A percentile compares a stretch with the other conserved stretches of the same genome.
phyloP scores from a whole-genome alignment of 2,329 filamentous ascomycete genomes.

The Alternaria alternata region DNA sequence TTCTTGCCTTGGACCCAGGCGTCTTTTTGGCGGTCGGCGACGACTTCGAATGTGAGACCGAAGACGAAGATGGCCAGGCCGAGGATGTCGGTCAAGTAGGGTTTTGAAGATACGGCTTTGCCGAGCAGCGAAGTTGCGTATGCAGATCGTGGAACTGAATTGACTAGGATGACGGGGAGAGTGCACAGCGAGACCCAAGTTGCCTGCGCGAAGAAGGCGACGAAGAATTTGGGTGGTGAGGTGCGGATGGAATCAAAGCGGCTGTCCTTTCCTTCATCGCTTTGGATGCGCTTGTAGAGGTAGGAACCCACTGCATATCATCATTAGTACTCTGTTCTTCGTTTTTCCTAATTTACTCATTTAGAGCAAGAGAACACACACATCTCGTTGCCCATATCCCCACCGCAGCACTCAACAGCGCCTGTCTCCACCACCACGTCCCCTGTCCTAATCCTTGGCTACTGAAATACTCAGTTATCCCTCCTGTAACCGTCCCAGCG shows the following conservation, averaged over 20 bases:
- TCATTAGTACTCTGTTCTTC: background rate
- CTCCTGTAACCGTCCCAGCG: constrained; percentile 55
- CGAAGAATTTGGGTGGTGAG: constrained; percentile 62
- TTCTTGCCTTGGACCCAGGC: constrained; percentile 68
- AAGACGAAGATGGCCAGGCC: constrained; percentile 66
- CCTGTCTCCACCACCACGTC: constrained; percentile 67
- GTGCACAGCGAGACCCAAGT: constrained; percentile 74
- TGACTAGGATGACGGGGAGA: constrained; percentile 70
- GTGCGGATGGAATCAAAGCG: constrained; percentile 64
- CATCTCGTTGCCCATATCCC: constrained; percentile 68
- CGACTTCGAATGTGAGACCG: constrained; percentile 68
- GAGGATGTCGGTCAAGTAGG: constrained; percentile 61
- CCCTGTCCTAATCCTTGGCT: constrained; percentile 37
- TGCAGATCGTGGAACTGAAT: constrained; percentile 64
- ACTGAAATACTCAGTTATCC: constrained; percentile 40
- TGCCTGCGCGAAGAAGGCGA: constrained; percentile 68
- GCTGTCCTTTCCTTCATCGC: constrained; percentile 65
- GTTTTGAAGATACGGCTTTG: constrained; percentile 49
- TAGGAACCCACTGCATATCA: constrained; percentile 65
- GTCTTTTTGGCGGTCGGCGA: constrained; percentile 70
- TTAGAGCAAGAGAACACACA: constrained; percentile 38
- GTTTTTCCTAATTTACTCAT: background rate
- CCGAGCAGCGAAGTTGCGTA: constrained; percentile 59
- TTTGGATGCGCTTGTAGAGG: constrained; percentile 68
- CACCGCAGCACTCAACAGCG: constrained; percentile 63